These are phyloP conservation scores for Tulasnella sp. DNA, from an alignment of 768 basidiomycete species.

Conservation along the genomic window DNA sequence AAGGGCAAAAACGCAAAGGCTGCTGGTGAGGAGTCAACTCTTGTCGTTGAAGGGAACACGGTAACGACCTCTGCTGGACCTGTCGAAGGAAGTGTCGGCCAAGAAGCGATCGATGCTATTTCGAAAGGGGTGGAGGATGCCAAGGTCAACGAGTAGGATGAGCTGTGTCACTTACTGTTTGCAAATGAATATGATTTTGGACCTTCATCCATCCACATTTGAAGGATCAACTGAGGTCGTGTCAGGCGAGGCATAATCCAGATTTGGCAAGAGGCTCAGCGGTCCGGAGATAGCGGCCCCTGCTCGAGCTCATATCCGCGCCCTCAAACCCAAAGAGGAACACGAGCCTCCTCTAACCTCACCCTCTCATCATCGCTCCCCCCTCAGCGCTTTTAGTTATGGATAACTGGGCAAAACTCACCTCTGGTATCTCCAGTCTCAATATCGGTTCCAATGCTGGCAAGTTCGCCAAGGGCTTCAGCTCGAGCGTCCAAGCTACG, in stretches of 20 bases:
- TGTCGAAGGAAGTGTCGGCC: not conserved
- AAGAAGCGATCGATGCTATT: slow-evolving; percentile 11
- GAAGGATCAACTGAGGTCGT: not conserved
- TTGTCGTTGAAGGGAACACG: slow-evolving; percentile 20
- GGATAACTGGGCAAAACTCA: slow-evolving; percentile 64
- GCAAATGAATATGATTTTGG: not conserved
- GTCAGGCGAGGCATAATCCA: not conserved
- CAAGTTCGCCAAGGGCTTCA: slow-evolving; percentile 75
- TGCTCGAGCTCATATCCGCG: no score
- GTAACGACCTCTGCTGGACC: slow-evolving; percentile 4
- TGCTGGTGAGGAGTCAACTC: slow-evolving; percentile 30
- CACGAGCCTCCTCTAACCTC: not conserved
- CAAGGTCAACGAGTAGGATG: slow-evolving; percentile 2
- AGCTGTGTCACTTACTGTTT: not conserved
- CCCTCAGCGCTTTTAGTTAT: slow-evolving; percentile 28
- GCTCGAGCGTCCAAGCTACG: slow-evolving; percentile 78
- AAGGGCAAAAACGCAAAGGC: slow-evolving; percentile 58
- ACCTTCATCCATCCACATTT: not conserved
- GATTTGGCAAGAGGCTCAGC: not conserved
- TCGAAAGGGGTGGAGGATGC: not conserved
- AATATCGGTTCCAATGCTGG: slow-evolving; percentile 72
- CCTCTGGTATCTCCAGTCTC: slow-evolving; percentile 50
- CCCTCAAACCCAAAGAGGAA: not conserved
- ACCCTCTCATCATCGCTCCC: not conserved
- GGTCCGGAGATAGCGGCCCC: not conserved